These are phyloP conservation scores for Botrytis medusae DNA, from an alignment of 2,329 filamentous ascomycete genomes.

Conservation along the genomic window DNA sequence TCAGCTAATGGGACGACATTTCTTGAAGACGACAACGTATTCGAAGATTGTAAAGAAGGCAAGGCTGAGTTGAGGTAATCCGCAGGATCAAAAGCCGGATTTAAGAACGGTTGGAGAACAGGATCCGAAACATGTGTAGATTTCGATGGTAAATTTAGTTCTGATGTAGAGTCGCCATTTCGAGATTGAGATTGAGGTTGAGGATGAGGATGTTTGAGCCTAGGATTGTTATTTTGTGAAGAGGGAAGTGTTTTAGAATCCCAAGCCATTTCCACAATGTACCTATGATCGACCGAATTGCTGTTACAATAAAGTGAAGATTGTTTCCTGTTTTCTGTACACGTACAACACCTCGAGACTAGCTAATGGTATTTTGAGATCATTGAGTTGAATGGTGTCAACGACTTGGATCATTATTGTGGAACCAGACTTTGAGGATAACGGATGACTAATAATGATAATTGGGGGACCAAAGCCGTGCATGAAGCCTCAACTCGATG, in stretches of 20 bases:
- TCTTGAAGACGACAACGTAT: constrained; percentile 36
- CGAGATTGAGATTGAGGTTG: constrained; percentile 19
- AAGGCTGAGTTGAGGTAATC: constrained; percentile 81
- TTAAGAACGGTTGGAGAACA: constrained; percentile 72
- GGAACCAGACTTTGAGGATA: not conserved
- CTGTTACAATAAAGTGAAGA: not conserved
- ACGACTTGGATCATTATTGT: not conserved
- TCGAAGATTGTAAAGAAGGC: constrained; percentile 58
- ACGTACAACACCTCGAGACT: not conserved
- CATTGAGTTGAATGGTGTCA: not conserved
- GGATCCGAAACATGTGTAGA: constrained; percentile 69
- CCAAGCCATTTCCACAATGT: constrained; percentile 33
- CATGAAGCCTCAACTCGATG: not conserved
- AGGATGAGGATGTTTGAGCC: constrained; percentile 17
- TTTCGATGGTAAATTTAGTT: constrained; percentile 33
- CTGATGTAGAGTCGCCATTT: constrained; percentile 11
- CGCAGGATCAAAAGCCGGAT: constrained; percentile 75
- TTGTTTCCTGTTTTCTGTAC: not conserved
- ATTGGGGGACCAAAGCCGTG: not conserved
- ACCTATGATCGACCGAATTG: not conserved
- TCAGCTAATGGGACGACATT: constrained; percentile 62
- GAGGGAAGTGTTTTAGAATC: constrained; percentile 36
- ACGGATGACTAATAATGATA: not conserved
- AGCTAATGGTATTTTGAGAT: not conserved
- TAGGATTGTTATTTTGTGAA: constrained; percentile 33